Base-by-base conservation (phyloP, 768 basidiomycete species). In the Hygrophorus russula region DNA sequence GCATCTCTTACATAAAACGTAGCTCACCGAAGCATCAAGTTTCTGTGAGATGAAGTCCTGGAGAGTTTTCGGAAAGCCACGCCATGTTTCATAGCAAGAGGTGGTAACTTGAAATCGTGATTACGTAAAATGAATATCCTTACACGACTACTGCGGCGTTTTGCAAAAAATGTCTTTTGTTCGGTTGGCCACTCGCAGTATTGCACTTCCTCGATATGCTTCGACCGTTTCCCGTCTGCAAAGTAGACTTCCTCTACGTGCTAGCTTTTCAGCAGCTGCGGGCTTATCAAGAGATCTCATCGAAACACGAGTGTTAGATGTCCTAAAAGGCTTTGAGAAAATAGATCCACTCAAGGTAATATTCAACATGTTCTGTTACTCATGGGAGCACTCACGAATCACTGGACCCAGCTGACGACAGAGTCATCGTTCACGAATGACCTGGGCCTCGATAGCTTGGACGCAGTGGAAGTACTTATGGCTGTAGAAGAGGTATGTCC, bases 381-480 rank as follows among this genome's bases (percentile, higher is more conserved):
- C 31, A 17, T 36, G 45, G 38, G 30, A 34, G 32, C 32, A 28
- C 36, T 17, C 24, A 20, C 33, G 46, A 17, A 13, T 44, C 2
- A 18, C 12, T 15, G 31, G 43, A 32, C 37, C 35, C 48, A 94
- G 92, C 69, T 97, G 54, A 69, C 73, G 13, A 52, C 75, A 8
- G 56, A 71, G 28, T 68, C 87, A 9, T 71, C 76, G 9, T 92
- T 96, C 62, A 64, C 77, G 41, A 70, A 78, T 36, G 89, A 96
- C 70, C 74, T 96, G 41, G 90, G 88, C 24, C 73, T 96, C 27
- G 96, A 99, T 65, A 97, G 92, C 55, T 68, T 99, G 59, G 96
- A 99, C 61, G 77, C 92, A 14, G 93, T 99, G 14, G 96, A 99
- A 63, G 92, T 97, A 19, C 88, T 98, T 54, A 96, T 99, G 92